A percentile compares a stretch with the other conserved stretches of the same genome.
These are phyloP conservation scores for Yamadazyma nakazawae DNA, from an alignment of 805 yeast genomes.

Conservation along the genomic window DNA sequence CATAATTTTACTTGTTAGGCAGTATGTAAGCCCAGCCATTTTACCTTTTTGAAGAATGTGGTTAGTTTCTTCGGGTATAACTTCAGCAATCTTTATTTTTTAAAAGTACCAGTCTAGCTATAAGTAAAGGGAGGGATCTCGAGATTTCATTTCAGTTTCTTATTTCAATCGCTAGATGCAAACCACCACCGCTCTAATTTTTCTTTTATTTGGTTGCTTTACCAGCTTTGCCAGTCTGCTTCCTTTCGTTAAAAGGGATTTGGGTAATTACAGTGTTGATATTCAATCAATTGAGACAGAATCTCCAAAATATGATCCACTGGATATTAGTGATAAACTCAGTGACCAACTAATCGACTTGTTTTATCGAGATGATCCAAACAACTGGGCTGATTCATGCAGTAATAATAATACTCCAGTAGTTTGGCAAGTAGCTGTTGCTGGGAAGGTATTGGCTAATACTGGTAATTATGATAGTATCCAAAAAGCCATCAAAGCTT, in stretches of 20 bases:
- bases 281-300: constrained; percentile 14
- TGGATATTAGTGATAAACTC: constrained; percentile 7
- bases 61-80: neutral
- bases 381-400: constrained; percentile 17
- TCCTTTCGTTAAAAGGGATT: constrained; percentile 1
- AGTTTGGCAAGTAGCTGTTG: constrained; percentile 24
- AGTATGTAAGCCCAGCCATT: neutral
- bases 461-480: constrained; percentile 7
- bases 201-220: neutral
- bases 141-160: neutral
- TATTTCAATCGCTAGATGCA: neutral
- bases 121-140: neutral
- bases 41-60: neutral
- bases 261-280: constrained; percentile 8
- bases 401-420: constrained; percentile 13
- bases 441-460: constrained; percentile 18
- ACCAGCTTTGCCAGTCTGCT: neutral
- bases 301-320: constrained; percentile 14
- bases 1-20: neutral
- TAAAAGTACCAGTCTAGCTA: neutral
- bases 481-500: constrained; percentile 11
- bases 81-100: no score
- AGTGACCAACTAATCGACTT: constrained; percentile 6
- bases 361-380: constrained; percentile 9
- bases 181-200: neutral